These are phyloP conservation scores for Emmonsia crescens DNA, from an alignment of 2,329 filamentous ascomycete species.

Conservation along the genomic window DNA sequence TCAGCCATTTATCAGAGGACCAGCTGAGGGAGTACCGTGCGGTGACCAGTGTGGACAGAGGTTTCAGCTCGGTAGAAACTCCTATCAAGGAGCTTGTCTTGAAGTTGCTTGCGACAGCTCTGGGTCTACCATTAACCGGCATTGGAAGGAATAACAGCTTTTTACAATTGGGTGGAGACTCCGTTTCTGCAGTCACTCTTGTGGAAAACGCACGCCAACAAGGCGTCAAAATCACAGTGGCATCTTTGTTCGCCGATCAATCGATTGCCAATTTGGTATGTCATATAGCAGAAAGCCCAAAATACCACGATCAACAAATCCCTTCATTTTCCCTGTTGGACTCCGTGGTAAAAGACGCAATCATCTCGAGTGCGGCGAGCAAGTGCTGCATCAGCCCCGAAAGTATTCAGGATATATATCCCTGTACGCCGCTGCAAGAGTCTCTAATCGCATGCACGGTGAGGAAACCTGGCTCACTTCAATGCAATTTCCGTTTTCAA, in stretches of 20 bases:
- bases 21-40: background rate
- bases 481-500: constrained; percentile 27
- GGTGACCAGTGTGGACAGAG: background rate
- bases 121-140: constrained; percentile 9
- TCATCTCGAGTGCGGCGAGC: constrained; percentile 12
- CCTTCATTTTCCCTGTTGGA: constrained; percentile 8
- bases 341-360: background rate
- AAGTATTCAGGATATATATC: constrained; percentile 30
- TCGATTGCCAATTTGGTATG: constrained; percentile 36
- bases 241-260: constrained; percentile 12
- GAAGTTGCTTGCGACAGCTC: constrained; percentile 8
- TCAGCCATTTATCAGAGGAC: constrained; percentile 3
- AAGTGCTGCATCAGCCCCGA: constrained; percentile 14
- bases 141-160: constrained; percentile 17
- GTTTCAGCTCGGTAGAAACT: background rate
- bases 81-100: background rate
- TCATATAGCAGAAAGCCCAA: constrained; percentile 30
- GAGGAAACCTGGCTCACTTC: constrained; percentile 30
- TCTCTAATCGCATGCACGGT: constrained; percentile 31
- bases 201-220: background rate
- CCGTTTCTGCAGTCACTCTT: constrained; percentile 8
- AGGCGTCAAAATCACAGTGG: background rate
- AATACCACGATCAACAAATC: constrained; percentile 4
- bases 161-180: constrained; percentile 19
- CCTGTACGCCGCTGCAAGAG: constrained; percentile 34